A percentile compares a stretch with the other conserved stretches of the same genome.
These are phyloP conservation scores for Boletus rex-veris DNA, from an alignment of 768 basidiomycete genomes.

Conservation along the genomic window DNA sequence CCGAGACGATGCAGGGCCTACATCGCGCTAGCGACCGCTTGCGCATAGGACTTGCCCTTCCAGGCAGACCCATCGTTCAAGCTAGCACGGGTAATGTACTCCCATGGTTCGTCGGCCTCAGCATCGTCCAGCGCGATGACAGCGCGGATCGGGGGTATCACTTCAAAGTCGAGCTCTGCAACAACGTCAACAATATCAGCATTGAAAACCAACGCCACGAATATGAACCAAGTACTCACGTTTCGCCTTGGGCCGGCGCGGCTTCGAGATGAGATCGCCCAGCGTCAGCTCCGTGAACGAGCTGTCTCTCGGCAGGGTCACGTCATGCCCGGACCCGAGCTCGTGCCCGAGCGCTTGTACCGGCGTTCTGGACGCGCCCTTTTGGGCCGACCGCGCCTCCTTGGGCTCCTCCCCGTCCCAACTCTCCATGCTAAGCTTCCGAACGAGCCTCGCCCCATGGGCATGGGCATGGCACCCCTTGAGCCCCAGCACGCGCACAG, in stretches of 20 bases:
- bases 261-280: slow-evolving; percentile 25
- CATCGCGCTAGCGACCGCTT: slow-evolving; percentile 25
- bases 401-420: slow-evolving; percentile 27
- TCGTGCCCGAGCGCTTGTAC: neutral
- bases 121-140: slow-evolving; percentile 32
- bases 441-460: slow-evolving; percentile 16
- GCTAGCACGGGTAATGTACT: slow-evolving; percentile 30
- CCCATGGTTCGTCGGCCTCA: slow-evolving; percentile 31
- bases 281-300: slow-evolving; percentile 23
- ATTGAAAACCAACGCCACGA: neutral
- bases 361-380: neutral
- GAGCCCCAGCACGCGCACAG: slow-evolving; percentile 14
- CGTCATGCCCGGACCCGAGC: neutral
- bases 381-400: neutral
- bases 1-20: slow-evolving; percentile 3
- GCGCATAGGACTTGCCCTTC: slow-evolving; percentile 33
- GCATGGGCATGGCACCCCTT: slow-evolving; percentile 8
- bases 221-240: slow-evolving; percentile 12
- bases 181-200: neutral
- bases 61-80: slow-evolving; percentile 26
- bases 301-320: too few species aligned
- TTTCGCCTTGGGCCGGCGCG: slow-evolving; percentile 23
- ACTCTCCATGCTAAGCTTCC: slow-evolving; percentile 26
- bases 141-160: slow-evolving; percentile 29
- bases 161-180: slow-evolving; percentile 28